These are phyloP conservation scores for Aspergillus hiratsukae DNA, from an alignment of 2,329 filamentous ascomycete genomes.

Conservation along the genomic window DNA sequence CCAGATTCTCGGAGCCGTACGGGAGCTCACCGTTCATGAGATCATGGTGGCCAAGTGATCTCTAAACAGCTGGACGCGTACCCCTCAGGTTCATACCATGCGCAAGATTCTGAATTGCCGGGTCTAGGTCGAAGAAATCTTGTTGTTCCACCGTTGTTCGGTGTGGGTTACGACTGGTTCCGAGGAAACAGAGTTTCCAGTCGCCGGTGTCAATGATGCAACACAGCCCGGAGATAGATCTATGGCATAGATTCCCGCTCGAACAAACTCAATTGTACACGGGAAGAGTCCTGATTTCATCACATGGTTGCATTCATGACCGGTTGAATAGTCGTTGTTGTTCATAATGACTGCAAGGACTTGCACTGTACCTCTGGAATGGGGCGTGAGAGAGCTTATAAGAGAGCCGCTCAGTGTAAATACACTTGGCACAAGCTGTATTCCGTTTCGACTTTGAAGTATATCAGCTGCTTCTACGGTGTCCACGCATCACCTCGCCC, in stretches of 20 bases:
- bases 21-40: conserved; percentile 8
- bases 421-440: background rate
- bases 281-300: conserved; percentile 12
- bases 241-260: background rate
- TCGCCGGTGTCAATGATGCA: conserved; percentile 16
- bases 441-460: background rate
- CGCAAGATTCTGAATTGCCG: background rate
- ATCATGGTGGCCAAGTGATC: conserved; percentile 10
- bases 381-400: conserved; percentile 3
- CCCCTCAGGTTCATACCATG: background rate
- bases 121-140: background rate
- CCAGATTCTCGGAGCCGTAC: background rate
- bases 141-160: background rate
- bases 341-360: background rate
- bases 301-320: conserved; percentile 15
- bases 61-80: conserved; percentile 1
- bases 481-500: background rate
- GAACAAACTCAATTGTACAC: background rate
- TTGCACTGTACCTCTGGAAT: background rate
- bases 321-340: background rate
- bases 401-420: background rate
- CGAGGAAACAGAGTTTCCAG: conserved; percentile 1
- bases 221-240: conserved; percentile 7
- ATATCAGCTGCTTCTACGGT: background rate
- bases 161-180: background rate